Evolutionary conservation across 1,284 basidiomycete species (phyloP).

Genomic region (Marasmius fiardii): DNA sequence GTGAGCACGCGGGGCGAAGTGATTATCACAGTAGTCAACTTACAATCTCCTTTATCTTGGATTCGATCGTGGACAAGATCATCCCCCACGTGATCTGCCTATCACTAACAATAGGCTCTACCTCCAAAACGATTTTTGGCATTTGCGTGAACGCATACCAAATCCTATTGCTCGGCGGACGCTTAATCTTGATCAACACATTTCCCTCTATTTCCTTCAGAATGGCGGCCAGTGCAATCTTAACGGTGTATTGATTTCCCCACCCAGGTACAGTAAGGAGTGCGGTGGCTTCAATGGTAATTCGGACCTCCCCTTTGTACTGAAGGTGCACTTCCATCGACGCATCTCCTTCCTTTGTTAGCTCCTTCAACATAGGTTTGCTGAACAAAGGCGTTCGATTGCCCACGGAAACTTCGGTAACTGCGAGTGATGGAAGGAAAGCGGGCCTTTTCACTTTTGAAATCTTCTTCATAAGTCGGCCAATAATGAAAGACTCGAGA

Average conservation of each 20-base stretch:
- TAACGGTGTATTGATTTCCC: constrained; percentile 89
- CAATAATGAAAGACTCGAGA: constrained; percentile 84
- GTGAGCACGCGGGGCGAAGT: neutral
- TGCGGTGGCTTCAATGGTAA: constrained; percentile 87
- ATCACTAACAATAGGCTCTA: constrained; percentile 93
- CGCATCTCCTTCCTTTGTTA: constrained; percentile 90
- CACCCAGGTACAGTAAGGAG: constrained; percentile 79
- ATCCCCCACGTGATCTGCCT: constrained; percentile 91
- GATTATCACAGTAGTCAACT: constrained; percentile 31
- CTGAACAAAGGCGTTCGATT: constrained; percentile 79
- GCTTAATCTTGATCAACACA: constrained; percentile 85
- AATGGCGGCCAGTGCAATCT: constrained; percentile 84
- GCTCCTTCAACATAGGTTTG: constrained; percentile 96
- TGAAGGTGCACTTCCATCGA: constrained; percentile 83
- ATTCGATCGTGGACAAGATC: constrained; percentile 88
- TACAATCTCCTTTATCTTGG: constrained; percentile 85
- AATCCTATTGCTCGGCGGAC: constrained; percentile 92
- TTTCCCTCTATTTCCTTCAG: constrained; percentile 90
- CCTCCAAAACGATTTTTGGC: constrained; percentile 85
- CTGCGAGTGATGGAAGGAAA: constrained; percentile 83
- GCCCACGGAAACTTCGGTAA: constrained; percentile 89
- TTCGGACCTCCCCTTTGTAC: constrained; percentile 83
- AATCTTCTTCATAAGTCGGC: constrained; percentile 90
- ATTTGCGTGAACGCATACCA: constrained; percentile 98
- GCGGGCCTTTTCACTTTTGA: constrained; percentile 85